phyloP scores from a whole-genome alignment of 176 grass and related monocot genomes.

The Coix lacrymajobi region DNA sequence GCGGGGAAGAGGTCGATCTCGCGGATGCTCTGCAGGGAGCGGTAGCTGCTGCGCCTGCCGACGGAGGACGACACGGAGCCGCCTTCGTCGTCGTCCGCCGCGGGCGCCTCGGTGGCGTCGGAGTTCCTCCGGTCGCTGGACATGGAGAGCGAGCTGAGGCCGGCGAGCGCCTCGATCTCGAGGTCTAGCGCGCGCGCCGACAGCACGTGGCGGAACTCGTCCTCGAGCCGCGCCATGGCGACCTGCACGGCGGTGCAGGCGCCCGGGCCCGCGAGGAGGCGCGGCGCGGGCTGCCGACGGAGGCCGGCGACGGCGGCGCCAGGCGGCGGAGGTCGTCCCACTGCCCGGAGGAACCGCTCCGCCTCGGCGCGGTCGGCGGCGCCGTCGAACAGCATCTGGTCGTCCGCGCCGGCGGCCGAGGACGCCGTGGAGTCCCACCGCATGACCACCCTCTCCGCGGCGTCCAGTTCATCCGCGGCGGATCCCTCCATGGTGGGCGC shows the following conservation, averaged over 20 bases:
- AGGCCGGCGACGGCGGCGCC: conserved; percentile 6
- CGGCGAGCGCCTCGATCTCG: conserved; percentile 50
- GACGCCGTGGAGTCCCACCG: conserved; percentile 48
- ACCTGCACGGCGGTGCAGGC: conserved; percentile 36
- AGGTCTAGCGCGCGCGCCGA: conserved; percentile 46
- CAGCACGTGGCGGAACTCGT: conserved; percentile 70
- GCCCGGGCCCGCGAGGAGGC: not conserved
- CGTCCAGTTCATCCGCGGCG: conserved; percentile 51
- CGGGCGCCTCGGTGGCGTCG: not conserved
- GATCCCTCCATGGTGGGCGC: conserved; percentile 53
- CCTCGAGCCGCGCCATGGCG: conserved; percentile 75
- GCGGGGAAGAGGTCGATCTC: conserved; percentile 84
- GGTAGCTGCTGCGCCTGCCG: conserved; percentile 63
- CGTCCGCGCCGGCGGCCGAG: conserved; percentile 22
- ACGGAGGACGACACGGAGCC: conserved; percentile 17
- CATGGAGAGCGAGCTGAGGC: conserved; percentile 42
- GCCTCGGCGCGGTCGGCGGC: conserved; percentile 32
- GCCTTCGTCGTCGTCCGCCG: conserved; percentile 4
- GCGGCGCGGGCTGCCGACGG: not conserved
- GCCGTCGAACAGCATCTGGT: conserved; percentile 50
- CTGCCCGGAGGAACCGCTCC: conserved; percentile 56
- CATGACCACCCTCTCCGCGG: conserved; percentile 60
- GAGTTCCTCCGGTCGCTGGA: conserved; percentile 25
- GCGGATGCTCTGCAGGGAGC: conserved; percentile 60
- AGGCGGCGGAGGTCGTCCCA: conserved; percentile 62